Evolutionary conservation across 1,139 yeast species (phyloP).

Genomic region (Saccharomyces pastorianus): DNA sequence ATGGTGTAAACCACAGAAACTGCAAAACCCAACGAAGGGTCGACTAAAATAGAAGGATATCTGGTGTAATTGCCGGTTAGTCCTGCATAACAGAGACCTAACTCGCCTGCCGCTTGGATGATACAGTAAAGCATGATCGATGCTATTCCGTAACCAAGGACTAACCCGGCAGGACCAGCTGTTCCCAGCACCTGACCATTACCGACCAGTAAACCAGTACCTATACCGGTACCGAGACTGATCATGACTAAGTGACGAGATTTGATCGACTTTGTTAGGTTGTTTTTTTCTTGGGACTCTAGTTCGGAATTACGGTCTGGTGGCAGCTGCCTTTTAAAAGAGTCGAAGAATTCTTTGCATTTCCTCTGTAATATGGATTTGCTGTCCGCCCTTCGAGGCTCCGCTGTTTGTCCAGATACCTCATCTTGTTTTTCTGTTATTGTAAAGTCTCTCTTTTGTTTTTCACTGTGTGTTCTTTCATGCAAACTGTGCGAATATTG

Average conservation of each 20-base stretch:
- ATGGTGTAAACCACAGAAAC: conserved; percentile 73
- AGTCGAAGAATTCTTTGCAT: conserved; percentile 18
- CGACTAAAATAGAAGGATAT: conserved; percentile 56
- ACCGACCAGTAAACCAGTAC: conserved; percentile 71
- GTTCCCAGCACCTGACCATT: conserved; percentile 55
- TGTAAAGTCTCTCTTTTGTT: background rate
- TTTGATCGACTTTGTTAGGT: conserved; percentile 36
- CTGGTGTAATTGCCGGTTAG: conserved; percentile 72
- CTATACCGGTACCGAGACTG: conserved; percentile 77
- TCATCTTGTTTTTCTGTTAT: background rate
- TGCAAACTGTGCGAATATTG: background rate
- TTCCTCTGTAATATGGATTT: background rate
- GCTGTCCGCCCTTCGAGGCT: background rate
- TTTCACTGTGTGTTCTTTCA: background rate
- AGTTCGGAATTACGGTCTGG: conserved; percentile 4
- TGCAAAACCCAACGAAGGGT: conserved; percentile 72
- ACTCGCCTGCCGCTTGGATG: conserved; percentile 74
- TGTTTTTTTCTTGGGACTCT: conserved; percentile 9
- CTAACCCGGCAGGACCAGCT: conserved; percentile 75
- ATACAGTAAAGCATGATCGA: conserved; percentile 64
- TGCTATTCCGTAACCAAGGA: conserved; percentile 59
- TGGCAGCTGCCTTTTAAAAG: conserved; percentile 15
- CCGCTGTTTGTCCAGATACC: background rate
- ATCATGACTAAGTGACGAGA: conserved; percentile 55
- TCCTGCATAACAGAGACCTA: conserved; percentile 66